Conservation (phyloP, 148 eudicot genomes). For the Heliamphora exappendiculata region DNA sequence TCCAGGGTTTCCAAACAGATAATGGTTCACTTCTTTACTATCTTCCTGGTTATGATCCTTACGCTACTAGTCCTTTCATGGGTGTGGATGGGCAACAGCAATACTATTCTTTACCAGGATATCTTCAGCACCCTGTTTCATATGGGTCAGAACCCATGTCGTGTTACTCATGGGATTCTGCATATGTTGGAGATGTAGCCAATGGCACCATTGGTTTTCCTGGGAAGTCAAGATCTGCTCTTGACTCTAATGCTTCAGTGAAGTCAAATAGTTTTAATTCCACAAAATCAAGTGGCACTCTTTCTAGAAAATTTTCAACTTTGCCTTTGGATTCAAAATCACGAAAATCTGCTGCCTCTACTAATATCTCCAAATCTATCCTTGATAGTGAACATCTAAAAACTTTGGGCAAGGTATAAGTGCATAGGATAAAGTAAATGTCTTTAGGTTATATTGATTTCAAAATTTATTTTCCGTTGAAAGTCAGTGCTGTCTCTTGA, state of each 20-base stretch:
- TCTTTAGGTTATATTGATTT: neutral
- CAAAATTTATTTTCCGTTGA: neutral
- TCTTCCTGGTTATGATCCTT: constrained; percentile 55
- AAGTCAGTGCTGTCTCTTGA: neutral
- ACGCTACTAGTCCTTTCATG: constrained; percentile 40
- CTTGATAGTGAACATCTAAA: constrained; percentile 32
- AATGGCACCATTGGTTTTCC: constrained; percentile 12
- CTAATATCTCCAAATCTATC: constrained; percentile 37
- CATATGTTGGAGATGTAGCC: constrained; percentile 22
- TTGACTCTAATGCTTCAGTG: constrained; percentile 22
- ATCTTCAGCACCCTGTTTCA: constrained; percentile 39
- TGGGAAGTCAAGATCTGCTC: constrained; percentile 20
- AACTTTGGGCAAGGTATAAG: constrained; percentile 33
- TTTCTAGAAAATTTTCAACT: constrained; percentile 21
- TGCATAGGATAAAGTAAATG: neutral
- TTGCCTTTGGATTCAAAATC: constrained; percentile 39
- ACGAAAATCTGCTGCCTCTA: constrained; percentile 26
- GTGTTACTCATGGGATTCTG: constrained; percentile 47
- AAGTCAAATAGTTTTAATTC: constrained; percentile 38
- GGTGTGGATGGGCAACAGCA: constrained; percentile 54
- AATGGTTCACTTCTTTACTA: constrained; percentile 53
- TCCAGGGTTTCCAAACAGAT: constrained; percentile 54
- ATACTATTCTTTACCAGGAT: constrained; percentile 42
- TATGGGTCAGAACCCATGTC: constrained; percentile 58
- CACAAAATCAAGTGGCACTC: constrained; percentile 26